phyloP scores from a whole-genome alignment of 805 yeast genomes.

The Candida patagonica region DNA sequence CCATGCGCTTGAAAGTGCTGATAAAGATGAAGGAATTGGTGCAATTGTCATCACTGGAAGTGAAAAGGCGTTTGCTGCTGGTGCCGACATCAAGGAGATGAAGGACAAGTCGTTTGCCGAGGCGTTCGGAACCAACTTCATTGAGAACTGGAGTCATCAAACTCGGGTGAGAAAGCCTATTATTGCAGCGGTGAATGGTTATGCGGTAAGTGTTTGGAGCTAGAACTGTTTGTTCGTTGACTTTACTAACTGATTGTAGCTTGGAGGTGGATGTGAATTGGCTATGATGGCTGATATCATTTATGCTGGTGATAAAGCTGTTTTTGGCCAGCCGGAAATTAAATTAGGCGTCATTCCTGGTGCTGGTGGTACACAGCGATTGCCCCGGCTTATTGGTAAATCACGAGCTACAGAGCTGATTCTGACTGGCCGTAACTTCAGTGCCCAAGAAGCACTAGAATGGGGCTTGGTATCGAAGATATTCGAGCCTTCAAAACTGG shows the following conservation, averaged over 20 bases:
- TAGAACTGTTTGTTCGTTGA: no score
- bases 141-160: constrained; percentile 34
- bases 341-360: constrained; percentile 43
- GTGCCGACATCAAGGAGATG: constrained; percentile 49
- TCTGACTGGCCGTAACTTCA: constrained; percentile 38
- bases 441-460: constrained; percentile 36
- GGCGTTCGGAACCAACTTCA: constrained; percentile 29
- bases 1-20: constrained; percentile 30
- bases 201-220: constrained; percentile 28
- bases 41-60: constrained; percentile 42
- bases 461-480: constrained; percentile 42
- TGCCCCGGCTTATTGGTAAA: constrained; percentile 40
- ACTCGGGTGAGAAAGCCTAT: constrained; percentile 37
- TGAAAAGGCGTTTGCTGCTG: constrained; percentile 43
- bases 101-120: constrained; percentile 30
- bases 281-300: constrained; percentile 46
- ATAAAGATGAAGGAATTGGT: constrained; percentile 31
- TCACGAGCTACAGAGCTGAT: constrained; percentile 41
- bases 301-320: constrained; percentile 40
- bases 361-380: constrained; percentile 47
- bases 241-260: constrained; percentile 9
- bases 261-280: constrained; percentile 50
- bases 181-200: constrained; percentile 47
- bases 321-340: constrained; percentile 49
- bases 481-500: constrained; percentile 31